These are phyloP conservation scores for Albatrellus ellisii DNA, from an alignment of 768 basidiomycete species.

Conservation along the genomic window DNA sequence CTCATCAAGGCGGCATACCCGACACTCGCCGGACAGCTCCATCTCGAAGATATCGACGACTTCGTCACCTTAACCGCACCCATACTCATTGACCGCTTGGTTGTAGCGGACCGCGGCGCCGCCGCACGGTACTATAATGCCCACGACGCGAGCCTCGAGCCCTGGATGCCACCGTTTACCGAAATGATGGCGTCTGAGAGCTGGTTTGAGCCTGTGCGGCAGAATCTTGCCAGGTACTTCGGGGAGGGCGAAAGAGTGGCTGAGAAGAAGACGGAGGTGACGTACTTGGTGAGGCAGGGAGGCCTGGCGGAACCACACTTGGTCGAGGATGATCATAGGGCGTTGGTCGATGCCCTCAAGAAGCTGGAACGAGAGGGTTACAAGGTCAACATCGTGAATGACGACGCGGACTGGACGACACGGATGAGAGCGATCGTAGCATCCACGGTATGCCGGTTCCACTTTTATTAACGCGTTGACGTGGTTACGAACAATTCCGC, in stretches of 20 bases:
- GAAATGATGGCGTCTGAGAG: slow-evolving; percentile 21
- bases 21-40: slow-evolving; percentile 43
- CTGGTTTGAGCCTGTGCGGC: slow-evolving; percentile 28
- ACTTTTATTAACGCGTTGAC: not conserved
- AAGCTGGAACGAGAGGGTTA: slow-evolving; percentile 25
- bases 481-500: not conserved
- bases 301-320: slow-evolving; percentile 15
- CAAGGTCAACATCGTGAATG: slow-evolving; percentile 7
- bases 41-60: slow-evolving; percentile 67
- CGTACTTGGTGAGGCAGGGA: slow-evolving; percentile 33
- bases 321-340: slow-evolving; percentile 48
- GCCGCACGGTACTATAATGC: slow-evolving; percentile 9
- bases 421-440: slow-evolving; percentile 11
- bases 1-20: slow-evolving; percentile 62
- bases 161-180: slow-evolving; percentile 12
- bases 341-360: slow-evolving; percentile 43
- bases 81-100: slow-evolving; percentile 60
- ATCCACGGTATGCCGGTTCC: slow-evolving; percentile 6
- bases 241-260: slow-evolving; percentile 15
- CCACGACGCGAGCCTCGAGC: not conserved
- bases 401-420: slow-evolving; percentile 7
- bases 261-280: slow-evolving; percentile 34
- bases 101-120: slow-evolving; percentile 63
- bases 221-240: slow-evolving; percentile 32
- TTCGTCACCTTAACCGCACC: slow-evolving; percentile 54